Conservation (phyloP, 1,139 yeast species). For the Scheffersomyces titani region DNA sequence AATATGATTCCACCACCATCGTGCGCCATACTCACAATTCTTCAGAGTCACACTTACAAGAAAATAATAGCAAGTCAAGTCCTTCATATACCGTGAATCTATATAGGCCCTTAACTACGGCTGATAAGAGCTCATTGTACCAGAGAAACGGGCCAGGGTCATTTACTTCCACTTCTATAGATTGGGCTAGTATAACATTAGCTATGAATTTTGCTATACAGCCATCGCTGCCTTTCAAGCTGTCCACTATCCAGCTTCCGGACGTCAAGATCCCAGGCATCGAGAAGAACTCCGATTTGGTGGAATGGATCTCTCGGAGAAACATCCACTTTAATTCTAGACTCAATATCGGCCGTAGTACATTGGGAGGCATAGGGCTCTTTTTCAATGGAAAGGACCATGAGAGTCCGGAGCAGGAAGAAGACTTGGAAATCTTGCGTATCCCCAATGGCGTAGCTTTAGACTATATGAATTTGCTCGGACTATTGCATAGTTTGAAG, state of each 20-base stretch:
- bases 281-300: slow-evolving; percentile 6
- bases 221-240: background rate
- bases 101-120: background rate
- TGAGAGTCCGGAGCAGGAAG: slow-evolving; percentile 3
- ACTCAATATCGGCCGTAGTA: slow-evolving; percentile 23
- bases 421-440: slow-evolving; percentile 12
- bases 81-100: background rate
- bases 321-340: slow-evolving; percentile 15
- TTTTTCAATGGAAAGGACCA: slow-evolving; percentile 15
- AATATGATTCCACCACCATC: background rate
- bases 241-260: background rate
- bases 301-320: slow-evolving; percentile 11
- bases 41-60: background rate
- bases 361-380: slow-evolving; percentile 39
- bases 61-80: background rate
- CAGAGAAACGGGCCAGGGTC: background rate
- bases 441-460: slow-evolving; percentile 22
- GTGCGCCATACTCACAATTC: background rate
- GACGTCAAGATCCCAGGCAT: slow-evolving; percentile 16
- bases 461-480: slow-evolving; percentile 31
- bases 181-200: background rate
- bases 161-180: background rate
- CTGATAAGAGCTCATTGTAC: background rate
- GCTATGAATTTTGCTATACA: background rate
- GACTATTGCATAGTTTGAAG: slow-evolving; percentile 22